Evolutionary conservation across 2,329 filamentous ascomycete genomes (phyloP).

Genomic region (Fonsecaea monophora): DNA sequence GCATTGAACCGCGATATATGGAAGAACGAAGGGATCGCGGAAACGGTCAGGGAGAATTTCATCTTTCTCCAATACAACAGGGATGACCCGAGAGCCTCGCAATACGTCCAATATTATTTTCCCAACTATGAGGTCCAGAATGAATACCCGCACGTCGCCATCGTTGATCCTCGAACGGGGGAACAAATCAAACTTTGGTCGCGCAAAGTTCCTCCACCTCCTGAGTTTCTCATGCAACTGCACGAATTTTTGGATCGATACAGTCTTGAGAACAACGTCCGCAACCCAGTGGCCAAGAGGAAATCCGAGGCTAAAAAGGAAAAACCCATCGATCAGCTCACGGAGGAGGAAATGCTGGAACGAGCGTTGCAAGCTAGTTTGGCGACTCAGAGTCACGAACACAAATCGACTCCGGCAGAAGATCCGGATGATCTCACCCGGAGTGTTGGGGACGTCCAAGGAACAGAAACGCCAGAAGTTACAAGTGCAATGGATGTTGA

Average conservation of each 20-base stretch:
- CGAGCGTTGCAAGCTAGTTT: constrained; percentile 91
- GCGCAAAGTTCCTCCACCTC: constrained; percentile 73
- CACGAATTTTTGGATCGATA: constrained; percentile 98
- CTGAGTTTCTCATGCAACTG: constrained; percentile 87
- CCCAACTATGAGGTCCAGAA: constrained; percentile 77
- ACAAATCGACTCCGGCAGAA: constrained; percentile 55
- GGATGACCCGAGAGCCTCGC: constrained; percentile 75
- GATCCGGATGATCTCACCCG: constrained; percentile 91
- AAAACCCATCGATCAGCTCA: constrained; percentile 84
- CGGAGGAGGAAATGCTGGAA: constrained; percentile 95
- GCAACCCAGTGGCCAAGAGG: constrained; percentile 86
- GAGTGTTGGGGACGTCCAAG: constrained; percentile 61
- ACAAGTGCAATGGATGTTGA: constrained; percentile 49
- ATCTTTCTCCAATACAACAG: constrained; percentile 95
- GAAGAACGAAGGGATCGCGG: constrained; percentile 81
- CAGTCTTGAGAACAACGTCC: constrained; percentile 83
- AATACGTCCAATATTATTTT: constrained; percentile 93
- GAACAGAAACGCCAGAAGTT: constrained; percentile 56
- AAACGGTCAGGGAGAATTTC: constrained; percentile 89
- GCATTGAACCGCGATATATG: constrained; percentile 92
- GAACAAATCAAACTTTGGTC: constrained; percentile 98
- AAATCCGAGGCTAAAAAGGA: constrained; percentile 73
- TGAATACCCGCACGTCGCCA: constrained; percentile 93
- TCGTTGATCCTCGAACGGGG: constrained; percentile 92
- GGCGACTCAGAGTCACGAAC: constrained; percentile 56